Base-by-base conservation (phyloP, 139 green algal species). In the Micractinium sp. region DNA sequence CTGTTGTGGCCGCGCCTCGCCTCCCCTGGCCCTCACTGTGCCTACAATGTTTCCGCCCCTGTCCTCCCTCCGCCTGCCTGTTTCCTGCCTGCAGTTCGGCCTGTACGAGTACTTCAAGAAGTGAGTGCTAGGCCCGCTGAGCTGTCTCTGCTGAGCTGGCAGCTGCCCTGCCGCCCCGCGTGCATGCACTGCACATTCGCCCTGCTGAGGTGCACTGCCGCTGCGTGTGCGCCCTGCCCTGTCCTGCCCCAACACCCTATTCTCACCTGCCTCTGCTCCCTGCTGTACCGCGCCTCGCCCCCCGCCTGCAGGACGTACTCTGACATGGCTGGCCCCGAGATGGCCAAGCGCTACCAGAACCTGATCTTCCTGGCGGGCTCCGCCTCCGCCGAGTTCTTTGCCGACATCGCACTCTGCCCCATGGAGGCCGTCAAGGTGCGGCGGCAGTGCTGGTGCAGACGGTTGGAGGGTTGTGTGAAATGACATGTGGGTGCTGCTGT, bases 101-200 rank as follows among this genome's bases (percentile, higher is more conserved):
- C 78, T 98, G 23, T 99, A 99, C 85, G 96, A 98, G 93, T 96
- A 95, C 90, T 98, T 98, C 92, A 98, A 98, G 95, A 97, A 98
- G 95, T 97, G 81, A 93, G 94, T 56, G 47, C 47, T 56, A 9
- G 5, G 47, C 47, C 47, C 9, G 47, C 47, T 56, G 47, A 56
- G 47, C 47, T 9, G 47, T 5, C 47, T 9, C 47, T 56, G 47
- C 47, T 56, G 47, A 56, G 47, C 47, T 56, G 47, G 47, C 47
- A 56, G 47, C 47, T 9, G 47, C 47, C 47, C 7, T 56, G 47
- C 47, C 47, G 47, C 47, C 47, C 47, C 47, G 9, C n/a, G n/a
- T n/a, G n/a, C n/a, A n/a, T n/a, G n/a, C 47, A 56, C 47, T 9
- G 47, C 47, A n/a, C 47, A 56, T 56, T 5, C 9, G 5, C 5